Evolutionary conservation across 2,329 filamentous ascomycete species (phyloP).

Genomic region (Alternaria solani): DNA sequence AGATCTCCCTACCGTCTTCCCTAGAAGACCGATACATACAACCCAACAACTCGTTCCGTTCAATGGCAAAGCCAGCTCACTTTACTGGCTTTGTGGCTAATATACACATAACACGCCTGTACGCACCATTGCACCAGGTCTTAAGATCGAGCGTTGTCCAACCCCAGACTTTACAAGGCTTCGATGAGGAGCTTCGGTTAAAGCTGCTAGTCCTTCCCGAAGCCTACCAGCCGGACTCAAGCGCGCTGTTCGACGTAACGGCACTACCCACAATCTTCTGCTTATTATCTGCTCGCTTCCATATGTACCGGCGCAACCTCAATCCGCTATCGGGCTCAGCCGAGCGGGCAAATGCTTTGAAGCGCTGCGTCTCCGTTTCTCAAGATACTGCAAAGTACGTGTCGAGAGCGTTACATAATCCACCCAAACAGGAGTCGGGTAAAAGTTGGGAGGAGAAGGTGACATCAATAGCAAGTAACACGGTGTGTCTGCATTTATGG

Average conservation of each 20-base stretch:
- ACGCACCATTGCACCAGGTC: constrained; percentile 75
- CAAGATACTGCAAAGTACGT: constrained; percentile 82
- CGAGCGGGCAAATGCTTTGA: constrained; percentile 74
- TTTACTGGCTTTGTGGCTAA: constrained; percentile 76
- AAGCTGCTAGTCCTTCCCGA: constrained; percentile 80
- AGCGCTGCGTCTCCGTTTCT: constrained; percentile 76
- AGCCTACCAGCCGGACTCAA: constrained; percentile 72
- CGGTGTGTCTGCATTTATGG: constrained; percentile 86
- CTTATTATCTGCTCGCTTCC: constrained; percentile 82
- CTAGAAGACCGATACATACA: constrained; percentile 82
- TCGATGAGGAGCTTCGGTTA: constrained; percentile 80
- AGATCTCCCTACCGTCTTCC: constrained; percentile 78
- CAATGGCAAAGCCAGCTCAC: constrained; percentile 55
- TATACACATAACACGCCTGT: constrained; percentile 81
- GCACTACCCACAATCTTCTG: constrained; percentile 78
- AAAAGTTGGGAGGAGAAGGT: constrained; percentile 64
- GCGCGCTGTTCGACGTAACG: constrained; percentile 74
- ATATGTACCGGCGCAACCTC: constrained; percentile 89
- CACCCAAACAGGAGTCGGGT: constrained; percentile 38
- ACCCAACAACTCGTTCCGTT: constrained; percentile 56
- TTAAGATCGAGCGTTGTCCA: constrained; percentile 71
- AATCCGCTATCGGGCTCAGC: constrained; percentile 72
- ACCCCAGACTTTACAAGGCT: constrained; percentile 72
- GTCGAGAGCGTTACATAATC: constrained; percentile 66
- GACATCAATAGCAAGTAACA: constrained; percentile 72